Evolutionary conservation across 768 basidiomycete genomes (phyloP), one percentile per base, ranked within the genome.

Genomic region (Nidula microcarpa): DNA sequence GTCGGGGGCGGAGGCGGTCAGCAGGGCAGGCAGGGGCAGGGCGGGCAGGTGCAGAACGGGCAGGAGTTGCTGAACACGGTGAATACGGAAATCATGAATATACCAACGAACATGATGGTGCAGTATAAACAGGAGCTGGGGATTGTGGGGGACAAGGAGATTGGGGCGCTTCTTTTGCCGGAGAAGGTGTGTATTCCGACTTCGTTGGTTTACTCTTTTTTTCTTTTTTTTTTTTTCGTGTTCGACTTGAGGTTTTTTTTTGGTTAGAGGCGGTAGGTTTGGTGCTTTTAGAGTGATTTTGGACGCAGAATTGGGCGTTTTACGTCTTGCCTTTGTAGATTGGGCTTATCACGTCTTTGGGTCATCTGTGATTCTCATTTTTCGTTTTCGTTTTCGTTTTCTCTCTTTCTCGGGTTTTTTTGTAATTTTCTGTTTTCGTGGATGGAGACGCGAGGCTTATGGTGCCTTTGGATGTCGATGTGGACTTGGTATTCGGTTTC

Each of bases 171-270:
- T 57, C 75, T 72, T 35, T 33, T 62, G n/a, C 67, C 71, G 0
- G 87, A 89, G n/a, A 89, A 87, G 79, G 87, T 87, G 56, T 43
- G 68, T 63, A 47, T 50, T 56, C 55, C 50, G 48, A 33, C 49
- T 44, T 23, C 4, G 23, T 23, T 23, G 23, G n/a, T n/a, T n/a
- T n/a, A n/a, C n/a, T n/a, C n/a, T n/a, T n/a, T n/a, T n/a, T n/a
- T n/a, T n/a, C n/a, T n/a, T 23, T 23, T 23, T 23, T 23, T 23
- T 23, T 23, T 23, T 23, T 23, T 23, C 23, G 23, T 23, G 23
- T 23, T 23, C 23, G 23, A 4, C 23, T 23, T 23, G 23, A 23
- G 23, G 4, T 1, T 23, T 23, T 23, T 23, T 23, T 23, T 23
- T 23, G 23, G 23, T 23, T 23, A 4, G 23, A 23, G 23, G 23